Conservation (phyloP, 2,329 filamentous ascomycete species). For the Zymoseptoria passerinii region DNA sequence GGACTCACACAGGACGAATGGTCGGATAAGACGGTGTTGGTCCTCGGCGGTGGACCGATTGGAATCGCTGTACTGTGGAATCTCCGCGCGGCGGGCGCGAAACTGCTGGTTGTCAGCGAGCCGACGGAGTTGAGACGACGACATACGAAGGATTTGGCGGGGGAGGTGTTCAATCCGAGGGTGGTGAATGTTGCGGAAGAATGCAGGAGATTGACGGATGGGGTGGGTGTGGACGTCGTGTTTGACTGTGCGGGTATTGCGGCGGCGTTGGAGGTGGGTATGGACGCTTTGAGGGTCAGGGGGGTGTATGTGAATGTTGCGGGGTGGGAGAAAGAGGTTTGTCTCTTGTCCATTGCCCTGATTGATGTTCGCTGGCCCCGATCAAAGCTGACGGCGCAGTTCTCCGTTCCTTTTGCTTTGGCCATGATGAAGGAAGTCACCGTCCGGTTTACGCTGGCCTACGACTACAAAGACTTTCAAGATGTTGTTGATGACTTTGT, state of each 20-base stretch:
- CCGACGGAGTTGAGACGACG: conserved; percentile 12
- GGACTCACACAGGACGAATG: conserved; percentile 4
- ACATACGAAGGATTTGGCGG: conserved; percentile 10
- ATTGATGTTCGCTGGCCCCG: not conserved
- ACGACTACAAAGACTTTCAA: conserved; percentile 12
- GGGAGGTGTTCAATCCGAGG: conserved; percentile 14
- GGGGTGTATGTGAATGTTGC: conserved; percentile 20
- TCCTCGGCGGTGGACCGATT: conserved; percentile 21
- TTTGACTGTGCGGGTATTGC: conserved; percentile 19
- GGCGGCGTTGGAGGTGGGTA: conserved; percentile 11
- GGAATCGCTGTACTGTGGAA: conserved; percentile 16
- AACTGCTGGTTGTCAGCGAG: conserved; percentile 14
- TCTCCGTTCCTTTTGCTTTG: conserved; percentile 2
- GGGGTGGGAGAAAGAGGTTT: conserved; percentile 16
- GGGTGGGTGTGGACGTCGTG: conserved; percentile 14
- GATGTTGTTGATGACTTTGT: conserved; percentile 7
- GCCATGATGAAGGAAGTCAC: conserved; percentile 16
- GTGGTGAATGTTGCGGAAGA: conserved; percentile 12
- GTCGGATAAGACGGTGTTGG: conserved; percentile 11
- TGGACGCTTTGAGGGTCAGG: conserved; percentile 14
- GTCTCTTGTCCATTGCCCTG: conserved; percentile 3
- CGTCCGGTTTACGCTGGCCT: conserved; percentile 11
- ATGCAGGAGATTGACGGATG: conserved; percentile 8
- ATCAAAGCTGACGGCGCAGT: no score
- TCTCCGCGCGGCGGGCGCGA: conserved; percentile 11